Percentiles rank a stretch among this genome's conserved stretches.
phyloP scores from a whole-genome alignment of 176 grass and related monocot genomes.

The Avena sativa region DNA sequence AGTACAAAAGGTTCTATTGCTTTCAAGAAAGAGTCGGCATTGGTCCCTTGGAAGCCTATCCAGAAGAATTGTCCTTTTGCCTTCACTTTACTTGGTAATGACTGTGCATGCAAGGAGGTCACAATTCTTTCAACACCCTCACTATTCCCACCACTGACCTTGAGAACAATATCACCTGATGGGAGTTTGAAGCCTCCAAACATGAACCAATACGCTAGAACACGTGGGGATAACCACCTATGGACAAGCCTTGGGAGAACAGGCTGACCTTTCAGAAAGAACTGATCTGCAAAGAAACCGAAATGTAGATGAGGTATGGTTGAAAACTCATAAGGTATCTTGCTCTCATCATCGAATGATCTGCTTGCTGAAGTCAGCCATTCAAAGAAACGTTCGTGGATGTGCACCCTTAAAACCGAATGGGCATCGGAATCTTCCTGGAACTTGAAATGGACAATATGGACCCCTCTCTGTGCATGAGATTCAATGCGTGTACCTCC shows the following conservation, averaged over 20 bases:
- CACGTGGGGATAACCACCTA: constrained; percentile 83
- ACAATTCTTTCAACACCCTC: constrained; percentile 79
- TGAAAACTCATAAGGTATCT: constrained; percentile 72
- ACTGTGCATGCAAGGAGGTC: constrained; percentile 57
- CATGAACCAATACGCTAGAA: constrained; percentile 98
- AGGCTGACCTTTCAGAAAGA: constrained; percentile 63
- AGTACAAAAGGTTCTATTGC: constrained; percentile 68
- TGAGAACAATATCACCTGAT: constrained; percentile 87
- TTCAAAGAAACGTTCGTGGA: constrained; percentile 90
- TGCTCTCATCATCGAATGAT: constrained; percentile 56
- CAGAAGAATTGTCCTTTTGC: constrained; percentile 82
- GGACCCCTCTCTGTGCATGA: constrained; percentile 59
- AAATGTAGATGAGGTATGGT: constrained; percentile 81
- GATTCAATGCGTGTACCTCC: constrained; percentile 78
- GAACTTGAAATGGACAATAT: constrained; percentile 76
- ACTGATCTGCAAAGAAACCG: constrained; percentile 87
- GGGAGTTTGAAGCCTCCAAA: constrained; percentile 77
- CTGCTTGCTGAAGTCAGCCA: constrained; percentile 73
- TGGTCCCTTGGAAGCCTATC: constrained; percentile 84
- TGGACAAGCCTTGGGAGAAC: constrained; percentile 85
- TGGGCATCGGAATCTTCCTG: constrained; percentile 65
- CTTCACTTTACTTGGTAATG: constrained; percentile 80
- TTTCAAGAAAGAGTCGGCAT: constrained; percentile 75
- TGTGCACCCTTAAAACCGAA: constrained; percentile 73
- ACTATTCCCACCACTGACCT: constrained; percentile 64